A percentile compares a stretch with the other conserved stretches of the same genome.
Evolutionary conservation across 345 rosid species (phyloP).

Genomic region (Populus alba): DNA sequence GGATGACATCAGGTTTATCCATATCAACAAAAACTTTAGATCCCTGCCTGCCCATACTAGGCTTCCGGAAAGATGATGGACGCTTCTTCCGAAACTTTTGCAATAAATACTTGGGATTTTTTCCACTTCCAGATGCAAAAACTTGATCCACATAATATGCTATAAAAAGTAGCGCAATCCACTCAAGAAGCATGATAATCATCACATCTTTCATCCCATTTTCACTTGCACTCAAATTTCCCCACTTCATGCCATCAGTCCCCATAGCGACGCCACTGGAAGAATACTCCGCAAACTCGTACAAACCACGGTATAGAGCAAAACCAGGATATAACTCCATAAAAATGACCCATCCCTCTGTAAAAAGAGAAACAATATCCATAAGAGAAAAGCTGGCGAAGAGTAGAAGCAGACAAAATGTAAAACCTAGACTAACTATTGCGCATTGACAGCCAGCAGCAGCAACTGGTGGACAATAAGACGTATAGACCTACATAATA

Average conservation of each 20-base stretch:
- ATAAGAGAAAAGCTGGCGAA: background rate
- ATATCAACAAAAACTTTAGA: constrained; percentile 59
- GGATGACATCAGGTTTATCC: constrained; percentile 75
- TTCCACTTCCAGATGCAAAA: constrained; percentile 49
- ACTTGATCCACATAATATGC: constrained; percentile 75
- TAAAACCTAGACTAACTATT: background rate
- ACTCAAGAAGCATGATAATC: constrained; percentile 63
- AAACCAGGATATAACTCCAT: constrained; percentile 90
- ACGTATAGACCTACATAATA: background rate
- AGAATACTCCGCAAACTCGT: constrained; percentile 64
- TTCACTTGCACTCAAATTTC: constrained; percentile 47
- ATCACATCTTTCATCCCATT: constrained; percentile 64
- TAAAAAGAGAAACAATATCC: constrained; percentile 18
- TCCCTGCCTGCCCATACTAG: constrained; percentile 56
- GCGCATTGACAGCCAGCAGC: background rate
- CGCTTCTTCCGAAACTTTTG: constrained; percentile 37
- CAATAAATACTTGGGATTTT: constrained; percentile 50
- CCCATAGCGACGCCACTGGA: constrained; percentile 46
- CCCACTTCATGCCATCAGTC: constrained; percentile 72
- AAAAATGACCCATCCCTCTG: constrained; percentile 63
- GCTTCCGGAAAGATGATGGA: constrained; percentile 37
- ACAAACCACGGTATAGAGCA: constrained; percentile 77
- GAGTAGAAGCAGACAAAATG: background rate
- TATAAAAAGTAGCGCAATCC: constrained; percentile 55
- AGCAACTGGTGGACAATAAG: background rate